These are phyloP conservation scores for Pezicula radicicola DNA, from an alignment of 2,329 filamentous ascomycete genomes.

Conservation along the genomic window DNA sequence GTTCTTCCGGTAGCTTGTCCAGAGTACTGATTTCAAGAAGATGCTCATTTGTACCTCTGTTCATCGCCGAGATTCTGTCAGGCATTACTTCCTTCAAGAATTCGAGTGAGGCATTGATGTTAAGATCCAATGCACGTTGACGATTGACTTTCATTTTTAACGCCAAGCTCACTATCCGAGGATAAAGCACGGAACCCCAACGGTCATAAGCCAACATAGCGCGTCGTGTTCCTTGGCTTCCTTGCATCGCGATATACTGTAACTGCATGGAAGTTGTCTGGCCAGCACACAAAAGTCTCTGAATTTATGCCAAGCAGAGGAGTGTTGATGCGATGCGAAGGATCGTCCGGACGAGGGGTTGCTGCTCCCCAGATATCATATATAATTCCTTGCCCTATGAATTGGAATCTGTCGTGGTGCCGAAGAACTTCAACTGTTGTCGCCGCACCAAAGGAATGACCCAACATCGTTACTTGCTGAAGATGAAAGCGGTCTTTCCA, in stretches of 20 bases:
- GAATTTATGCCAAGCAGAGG: conserved; percentile 63
- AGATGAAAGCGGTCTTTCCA: conserved; percentile 57
- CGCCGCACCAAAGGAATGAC: conserved; percentile 66
- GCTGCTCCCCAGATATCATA: conserved; percentile 63
- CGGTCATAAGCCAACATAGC: conserved; percentile 48
- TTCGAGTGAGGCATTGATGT: conserved; percentile 59
- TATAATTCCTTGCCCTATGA: conserved; percentile 61
- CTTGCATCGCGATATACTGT: conserved; percentile 50
- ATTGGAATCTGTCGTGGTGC: conserved; percentile 48
- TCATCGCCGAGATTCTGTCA: conserved; percentile 42
- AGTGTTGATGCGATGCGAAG: conserved; percentile 40
- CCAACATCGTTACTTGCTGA: conserved; percentile 56
- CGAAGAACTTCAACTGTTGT: conserved; percentile 60
- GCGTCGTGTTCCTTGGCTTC: conserved; percentile 48
- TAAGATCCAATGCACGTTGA: conserved; percentile 58
- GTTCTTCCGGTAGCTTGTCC: conserved; percentile 45
- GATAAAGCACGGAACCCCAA: conserved; percentile 63
- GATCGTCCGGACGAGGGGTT: conserved; percentile 40
- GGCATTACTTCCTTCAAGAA: conserved; percentile 55
- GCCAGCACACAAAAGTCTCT: conserved; percentile 71
- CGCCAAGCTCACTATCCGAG: conserved; percentile 52
- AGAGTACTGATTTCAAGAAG: conserved; percentile 39
- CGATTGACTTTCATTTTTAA: conserved; percentile 64
- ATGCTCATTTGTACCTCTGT: conserved; percentile 50
- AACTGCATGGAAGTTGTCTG: conserved; percentile 57